These are phyloP conservation scores for Colletotrichum navitas DNA, from an alignment of 2,329 filamentous ascomycete genomes.

Conservation along the genomic window DNA sequence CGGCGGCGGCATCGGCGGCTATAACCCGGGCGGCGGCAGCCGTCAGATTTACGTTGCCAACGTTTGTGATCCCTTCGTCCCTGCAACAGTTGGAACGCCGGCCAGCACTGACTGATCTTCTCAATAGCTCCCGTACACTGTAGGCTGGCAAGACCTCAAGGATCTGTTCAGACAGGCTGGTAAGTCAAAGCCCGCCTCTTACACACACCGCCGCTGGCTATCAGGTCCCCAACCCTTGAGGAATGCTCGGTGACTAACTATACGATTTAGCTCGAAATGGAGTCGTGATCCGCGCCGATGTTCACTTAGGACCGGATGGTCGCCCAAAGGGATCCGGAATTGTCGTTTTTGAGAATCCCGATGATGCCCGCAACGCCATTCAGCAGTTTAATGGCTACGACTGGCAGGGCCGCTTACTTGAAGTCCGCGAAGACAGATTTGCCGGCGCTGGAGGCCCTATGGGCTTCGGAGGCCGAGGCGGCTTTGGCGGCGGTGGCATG, in stretches of 20 bases:
- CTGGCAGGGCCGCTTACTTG: conserved; percentile 93
- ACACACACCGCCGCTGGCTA: conserved; percentile 16
- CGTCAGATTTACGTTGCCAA: conserved; percentile 98
- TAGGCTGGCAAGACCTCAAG: conserved; percentile 99
- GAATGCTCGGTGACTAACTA: conserved; percentile 27
- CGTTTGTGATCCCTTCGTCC: conserved; percentile 75
- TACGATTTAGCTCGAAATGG: conserved; percentile 67
- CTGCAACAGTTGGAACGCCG: conserved; percentile 41
- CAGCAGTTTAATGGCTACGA: conserved; percentile 99
- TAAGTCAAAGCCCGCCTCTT: conserved; percentile 64
- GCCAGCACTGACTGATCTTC: conserved; percentile 47
- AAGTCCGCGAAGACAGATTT: conserved; percentile 96
- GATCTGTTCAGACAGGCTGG: conserved; percentile 98
- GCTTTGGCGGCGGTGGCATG: conserved; percentile 67
- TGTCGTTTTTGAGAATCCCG: conserved; percentile 93
- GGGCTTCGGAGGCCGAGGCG: conserved; percentile 68
- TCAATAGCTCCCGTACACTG: conserved; percentile 90
- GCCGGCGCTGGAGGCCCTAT: conserved; percentile 72
- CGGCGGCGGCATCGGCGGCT: conserved; percentile 63
- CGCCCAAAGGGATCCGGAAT: conserved; percentile 97
- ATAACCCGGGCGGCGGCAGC: conserved; percentile 68
- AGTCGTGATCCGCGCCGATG: conserved; percentile 92
- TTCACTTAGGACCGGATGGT: conserved; percentile 91
- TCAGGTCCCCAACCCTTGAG: not conserved
- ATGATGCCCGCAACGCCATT: conserved; percentile 96